phyloP scores from a whole-genome alignment of 2,329 filamentous ascomycete species.

The Shiraia bambusicola region DNA sequence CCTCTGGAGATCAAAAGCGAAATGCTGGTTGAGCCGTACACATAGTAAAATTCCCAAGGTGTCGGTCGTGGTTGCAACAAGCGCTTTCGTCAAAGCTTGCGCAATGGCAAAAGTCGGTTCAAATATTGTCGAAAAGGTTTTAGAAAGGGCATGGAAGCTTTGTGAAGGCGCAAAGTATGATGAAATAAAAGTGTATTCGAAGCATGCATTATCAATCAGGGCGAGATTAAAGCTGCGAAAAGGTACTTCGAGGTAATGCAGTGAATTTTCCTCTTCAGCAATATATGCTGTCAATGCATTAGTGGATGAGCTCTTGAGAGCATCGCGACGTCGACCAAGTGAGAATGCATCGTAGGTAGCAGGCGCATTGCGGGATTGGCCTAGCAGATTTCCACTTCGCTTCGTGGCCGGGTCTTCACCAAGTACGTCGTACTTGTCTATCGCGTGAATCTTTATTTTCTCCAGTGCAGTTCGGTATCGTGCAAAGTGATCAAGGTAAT shows the following conservation, averaged over 20 bases:
- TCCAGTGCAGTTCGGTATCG: slow-evolving; percentile 82
- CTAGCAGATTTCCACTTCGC: slow-evolving; percentile 51
- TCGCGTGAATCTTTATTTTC: slow-evolving; percentile 77
- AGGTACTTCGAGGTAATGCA: slow-evolving; percentile 84
- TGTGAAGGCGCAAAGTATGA: slow-evolving; percentile 82
- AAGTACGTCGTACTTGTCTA: slow-evolving; percentile 82
- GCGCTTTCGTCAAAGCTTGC: slow-evolving; percentile 70
- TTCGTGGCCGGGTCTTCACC: slow-evolving; percentile 74
- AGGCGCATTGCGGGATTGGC: slow-evolving; percentile 45
- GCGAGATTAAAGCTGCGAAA: slow-evolving; percentile 96
- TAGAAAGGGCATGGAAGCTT: slow-evolving; percentile 74
- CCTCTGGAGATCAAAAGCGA: slow-evolving; percentile 90
- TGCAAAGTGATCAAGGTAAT: slow-evolving; percentile 87
- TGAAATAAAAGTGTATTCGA: slow-evolving; percentile 92
- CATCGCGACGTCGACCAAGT: slow-evolving; percentile 80
- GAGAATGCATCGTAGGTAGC: slow-evolving; percentile 84
- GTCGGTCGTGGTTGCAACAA: slow-evolving; percentile 77
- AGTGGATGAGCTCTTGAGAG: slow-evolving; percentile 72
- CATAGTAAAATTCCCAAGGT: slow-evolving; percentile 86
- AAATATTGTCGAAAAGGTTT: slow-evolving; percentile 85
- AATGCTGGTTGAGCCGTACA: slow-evolving; percentile 88
- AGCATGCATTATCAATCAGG: slow-evolving; percentile 87
- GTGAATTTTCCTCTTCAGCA: slow-evolving; percentile 83
- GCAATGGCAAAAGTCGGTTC: slow-evolving; percentile 86
- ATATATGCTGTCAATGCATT: slow-evolving; percentile 82